Evolutionary conservation across 495 filamentous ascomycete genomes (phyloP), one percentile per base, ranked within the genome.

Genomic region (Penicillium diatomitis): DNA sequence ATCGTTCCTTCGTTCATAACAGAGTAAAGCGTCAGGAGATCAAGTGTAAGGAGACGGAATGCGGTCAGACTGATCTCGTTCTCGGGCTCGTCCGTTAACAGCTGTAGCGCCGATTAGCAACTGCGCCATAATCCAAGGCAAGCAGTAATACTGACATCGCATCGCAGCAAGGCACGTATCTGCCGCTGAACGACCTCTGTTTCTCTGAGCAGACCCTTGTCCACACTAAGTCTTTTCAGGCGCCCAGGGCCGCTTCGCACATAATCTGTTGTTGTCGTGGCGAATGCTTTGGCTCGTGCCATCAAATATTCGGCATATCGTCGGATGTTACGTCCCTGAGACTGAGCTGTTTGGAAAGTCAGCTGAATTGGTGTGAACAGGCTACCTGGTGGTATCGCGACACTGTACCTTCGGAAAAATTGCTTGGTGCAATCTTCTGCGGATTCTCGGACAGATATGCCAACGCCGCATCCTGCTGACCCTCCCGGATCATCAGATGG

Each of bases 1-100:
- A 99, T 97, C 55, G 94, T 91, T 27, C 86, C 92, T 69, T 97
- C 90, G 55, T 99, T 99, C 74, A 96, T 84, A 34, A 95, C 87
- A 53, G 92, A 87, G 66, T 95, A 99, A 38, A 99, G 73, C 4
- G 84, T 85, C 47, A 99, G 68, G 29, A 99, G 76, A 64, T 99
- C 92, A 57, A 92, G 74, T 7, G 94, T 92, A 37, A 99, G 69
- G 59, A 99, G 74, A 52, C 92, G 78, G 55, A 99, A 99, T n/a
- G 92, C 90, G 4, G 87, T 90, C 54, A 99, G 76, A 7, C 89
- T 95, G 58, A 99, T 96, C 60, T 99, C 92, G 58, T 97, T 99
- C 64, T 97, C 94, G 12, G 86, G 82, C 54, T 97, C 92, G 48
- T 84, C 80, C 42, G 86, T 82, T 58, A 97, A 76, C 46, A 96